Evolutionary conservation across 768 basidiomycete genomes (phyloP), one percentile per base, ranked within the genome.

Genomic region (Boletellus ananiceps): DNA sequence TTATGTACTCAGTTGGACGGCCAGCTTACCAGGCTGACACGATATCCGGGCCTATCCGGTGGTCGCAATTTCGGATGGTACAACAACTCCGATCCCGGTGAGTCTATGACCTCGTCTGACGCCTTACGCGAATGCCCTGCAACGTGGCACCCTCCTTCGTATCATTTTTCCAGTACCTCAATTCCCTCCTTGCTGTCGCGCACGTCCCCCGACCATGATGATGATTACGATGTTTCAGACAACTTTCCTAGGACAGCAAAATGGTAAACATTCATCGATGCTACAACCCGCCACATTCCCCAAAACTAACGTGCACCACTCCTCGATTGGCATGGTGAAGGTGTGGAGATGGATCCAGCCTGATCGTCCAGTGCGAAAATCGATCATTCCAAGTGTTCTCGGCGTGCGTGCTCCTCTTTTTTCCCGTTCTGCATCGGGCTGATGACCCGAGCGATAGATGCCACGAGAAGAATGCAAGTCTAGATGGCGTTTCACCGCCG

Each of bases 301-400:
- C 19, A 19, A 25, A 25, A 25, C 29, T 16, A 19, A 36, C 12
- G 5, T 7, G 11, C 5, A 4, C 21, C 2, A 25, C 23, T 40
- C 15, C 16, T 9, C 25, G 16, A 35, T 13, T 5, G 40, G 37
- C 25, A 40, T 16, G 21, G 19, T 16, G 37, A 51, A 93, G 90
- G 84, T 87, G 79, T 55, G 76, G 81, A 12, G 90, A 93, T 57
- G 90, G 88, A 0, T 80, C 83, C 3, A 74, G 73, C 13, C 23
- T 84, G 0, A 73, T 95, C 11, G 72, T 79, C 0, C 81, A 85
- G 33, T 84, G 82, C 55, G 91, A 95, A 64, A 81, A 89, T 56
- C 69, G 84, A 19, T 72, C 75, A 0, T 75, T 90, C 37, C 80
- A 84, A 36, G 57, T 81, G 19, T 78, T 80, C 38, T 51, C 73